Conservation (phyloP, 148 eudicot species). For the Cornus suecica region DNA sequence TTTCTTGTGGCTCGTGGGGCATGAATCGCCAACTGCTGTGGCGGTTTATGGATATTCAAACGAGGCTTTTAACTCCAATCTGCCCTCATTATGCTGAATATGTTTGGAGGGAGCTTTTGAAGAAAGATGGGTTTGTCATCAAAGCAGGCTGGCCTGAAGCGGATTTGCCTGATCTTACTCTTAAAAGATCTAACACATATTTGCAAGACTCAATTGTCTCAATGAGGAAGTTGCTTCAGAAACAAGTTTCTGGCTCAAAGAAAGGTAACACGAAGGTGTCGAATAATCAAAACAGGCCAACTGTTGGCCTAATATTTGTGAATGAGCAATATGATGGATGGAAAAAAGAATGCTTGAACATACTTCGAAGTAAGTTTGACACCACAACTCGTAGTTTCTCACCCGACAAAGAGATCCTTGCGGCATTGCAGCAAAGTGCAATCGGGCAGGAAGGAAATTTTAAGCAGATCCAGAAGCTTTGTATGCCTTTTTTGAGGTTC, state of each 20-base stretch:
- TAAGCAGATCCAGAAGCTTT: slow-evolving; percentile 67
- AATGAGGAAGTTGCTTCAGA: slow-evolving; percentile 79
- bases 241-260: slow-evolving; percentile 71
- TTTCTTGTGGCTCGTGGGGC: slow-evolving; percentile 73
- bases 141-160: slow-evolving; percentile 80
- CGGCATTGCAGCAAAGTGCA: slow-evolving; percentile 59
- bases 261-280: slow-evolving; percentile 48
- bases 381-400: slow-evolving; percentile 44
- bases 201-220: slow-evolving; percentile 62
- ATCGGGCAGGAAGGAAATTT: slow-evolving; percentile 51
- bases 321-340: slow-evolving; percentile 86
- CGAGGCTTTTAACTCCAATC: slow-evolving; percentile 79
- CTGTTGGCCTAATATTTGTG: slow-evolving; percentile 59
- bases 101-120: slow-evolving; percentile 77
- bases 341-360: slow-evolving; percentile 77
- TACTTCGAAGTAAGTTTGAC: slow-evolving; percentile 56
- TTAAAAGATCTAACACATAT: slow-evolving; percentile 71
- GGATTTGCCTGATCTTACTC: slow-evolving; percentile 61
- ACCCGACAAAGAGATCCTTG: slow-evolving; percentile 61
- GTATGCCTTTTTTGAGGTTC: slow-evolving; percentile 90
- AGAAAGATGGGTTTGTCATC: slow-evolving; percentile 65
- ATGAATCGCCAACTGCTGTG: slow-evolving; percentile 67
- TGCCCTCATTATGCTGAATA: slow-evolving; percentile 86
- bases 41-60: slow-evolving; percentile 84
- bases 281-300: slow-evolving; percentile 41